Evolutionary conservation across 352 stramenopile genomes (phyloP).

Genomic region (Bremia lactucae): DNA sequence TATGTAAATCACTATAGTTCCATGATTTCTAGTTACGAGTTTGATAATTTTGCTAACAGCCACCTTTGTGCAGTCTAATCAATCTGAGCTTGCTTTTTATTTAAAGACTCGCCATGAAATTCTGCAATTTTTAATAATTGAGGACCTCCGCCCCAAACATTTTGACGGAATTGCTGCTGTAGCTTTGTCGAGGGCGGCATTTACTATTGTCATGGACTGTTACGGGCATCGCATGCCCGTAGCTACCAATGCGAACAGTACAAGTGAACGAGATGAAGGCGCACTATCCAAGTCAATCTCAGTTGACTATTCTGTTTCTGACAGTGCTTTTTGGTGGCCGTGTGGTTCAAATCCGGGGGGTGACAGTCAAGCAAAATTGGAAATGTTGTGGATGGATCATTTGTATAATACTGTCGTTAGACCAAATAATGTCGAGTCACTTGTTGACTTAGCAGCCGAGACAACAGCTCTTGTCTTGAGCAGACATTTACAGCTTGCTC

Average conservation of each 20-base stretch:
- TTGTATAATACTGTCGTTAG: slow-evolving; percentile 59
- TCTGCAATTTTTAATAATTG: slow-evolving; percentile 47
- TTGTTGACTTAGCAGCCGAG: slow-evolving; percentile 66
- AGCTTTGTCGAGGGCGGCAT: slow-evolving; percentile 42
- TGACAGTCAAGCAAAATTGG: slow-evolving; percentile 16
- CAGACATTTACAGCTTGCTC: slow-evolving; percentile 73
- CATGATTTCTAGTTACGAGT: neutral
- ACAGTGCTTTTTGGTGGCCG: slow-evolving; percentile 77
- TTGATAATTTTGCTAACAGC: too few relatives aligned
- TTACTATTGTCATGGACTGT: slow-evolving; percentile 63
- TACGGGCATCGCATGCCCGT: slow-evolving; percentile 47
- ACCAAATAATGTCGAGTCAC: slow-evolving; percentile 40
- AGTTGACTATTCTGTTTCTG: slow-evolving; percentile 61
- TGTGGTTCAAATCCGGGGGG: slow-evolving; percentile 22
- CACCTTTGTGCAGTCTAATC: slow-evolving; percentile 23
- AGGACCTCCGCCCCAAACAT: slow-evolving; percentile 30
- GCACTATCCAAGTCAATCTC: slow-evolving; percentile 58
- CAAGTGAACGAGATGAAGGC: slow-evolving; percentile 42
- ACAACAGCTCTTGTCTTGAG: slow-evolving; percentile 63
- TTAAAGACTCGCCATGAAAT: slow-evolving; percentile 44
- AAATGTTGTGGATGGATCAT: slow-evolving; percentile 57
- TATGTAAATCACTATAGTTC: slow-evolving; percentile 5
- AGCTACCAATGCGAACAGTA: slow-evolving; percentile 7
- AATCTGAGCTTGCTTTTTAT: slow-evolving; percentile 46
- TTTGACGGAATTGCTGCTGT: slow-evolving; percentile 44